Evolutionary conservation across 2,329 filamentous ascomycete species (phyloP).

Genomic region (Trichoderma semiorbis): DNA sequence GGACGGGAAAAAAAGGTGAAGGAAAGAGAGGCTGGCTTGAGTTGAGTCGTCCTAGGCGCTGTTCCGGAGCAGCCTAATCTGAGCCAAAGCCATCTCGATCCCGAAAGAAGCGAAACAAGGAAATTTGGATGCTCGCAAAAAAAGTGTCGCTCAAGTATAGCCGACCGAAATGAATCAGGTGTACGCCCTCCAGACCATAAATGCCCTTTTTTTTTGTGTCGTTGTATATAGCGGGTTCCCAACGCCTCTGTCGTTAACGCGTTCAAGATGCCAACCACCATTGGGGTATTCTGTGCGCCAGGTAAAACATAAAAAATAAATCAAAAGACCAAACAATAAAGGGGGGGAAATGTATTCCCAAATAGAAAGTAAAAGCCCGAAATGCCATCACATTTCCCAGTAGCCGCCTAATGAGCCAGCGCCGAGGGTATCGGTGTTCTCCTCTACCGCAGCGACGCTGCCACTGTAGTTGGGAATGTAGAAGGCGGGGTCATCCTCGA

Average conservation of each 20-base stretch:
- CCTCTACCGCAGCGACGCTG: conserved; percentile 34
- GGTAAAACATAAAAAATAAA: conserved; percentile 12
- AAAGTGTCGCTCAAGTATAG: conserved; percentile 15
- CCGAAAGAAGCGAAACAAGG: conserved; percentile 18
- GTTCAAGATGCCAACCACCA: conserved; percentile 19
- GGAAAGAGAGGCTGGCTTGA: conserved; percentile 18
- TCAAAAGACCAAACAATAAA: neutral
- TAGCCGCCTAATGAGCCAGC: conserved; percentile 31
- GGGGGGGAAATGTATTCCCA: neutral
- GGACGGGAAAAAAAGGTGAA: conserved; percentile 19
- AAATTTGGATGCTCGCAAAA: conserved; percentile 11
- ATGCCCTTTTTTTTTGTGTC: conserved; percentile 14
- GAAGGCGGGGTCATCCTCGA: conserved; percentile 50
- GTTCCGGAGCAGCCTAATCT: conserved; percentile 11
- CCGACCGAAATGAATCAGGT: conserved; percentile 7
- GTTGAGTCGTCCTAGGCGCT: conserved; percentile 13
- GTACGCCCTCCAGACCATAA: conserved; percentile 3
- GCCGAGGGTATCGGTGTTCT: conserved; percentile 34
- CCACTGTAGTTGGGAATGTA: conserved; percentile 49
- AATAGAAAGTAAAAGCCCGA: conserved; percentile 4
- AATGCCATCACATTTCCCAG: conserved; percentile 35
- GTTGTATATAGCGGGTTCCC: conserved; percentile 15
- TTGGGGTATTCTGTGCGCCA: conserved; percentile 33
- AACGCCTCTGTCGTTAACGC: conserved; percentile 18
- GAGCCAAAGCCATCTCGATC: neutral